Base-by-base conservation (phyloP, 75 land plant species). In the Gnetum montanum region DNA sequence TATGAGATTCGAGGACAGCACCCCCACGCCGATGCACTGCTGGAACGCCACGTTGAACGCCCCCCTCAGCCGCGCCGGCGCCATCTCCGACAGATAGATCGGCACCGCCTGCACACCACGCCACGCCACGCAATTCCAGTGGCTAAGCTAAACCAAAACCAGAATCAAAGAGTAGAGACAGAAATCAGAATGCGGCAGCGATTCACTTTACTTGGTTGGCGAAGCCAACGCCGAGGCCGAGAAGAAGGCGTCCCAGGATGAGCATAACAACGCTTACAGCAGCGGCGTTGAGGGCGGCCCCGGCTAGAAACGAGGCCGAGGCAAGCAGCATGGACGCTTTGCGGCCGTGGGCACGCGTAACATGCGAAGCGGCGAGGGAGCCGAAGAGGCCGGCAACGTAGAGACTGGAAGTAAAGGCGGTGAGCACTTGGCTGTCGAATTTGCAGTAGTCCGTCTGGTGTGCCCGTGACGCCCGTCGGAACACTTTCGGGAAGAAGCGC, bases 31-130 rank as follows among this genome's bases (percentile, higher is more conserved):
- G 31, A 73, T 58, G 23, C 47, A 55, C 22, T 63, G 63, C 54
- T 77, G 80, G 49, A 77, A 77, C 36, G 29, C 29, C 40, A 73
- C 60, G 59, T 73, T 77, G 3, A 77, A 50, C 30, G 41, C 71
- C 7, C 80, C 80, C 6, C 77, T 49, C 35, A 54, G 41, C 59
- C 40, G 48, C 6, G 70, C 34, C 13, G 77, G 79, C 1, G 79
- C 70, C 76, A 76, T 76, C 49, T 76, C 80, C 1, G 80, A 68
- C 27, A 69, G 59, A 49, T 77, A 77, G 19, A 73, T 29, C 13
- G 80, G 80, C 13, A 88, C 90, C 11, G 86, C 86, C 85, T 90
- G 58, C 24, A 38, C n/a, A n/a, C n/a, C n/a, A n/a, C n/a, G n/a
- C n/a, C n/a, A 22, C 5, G 24, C 48, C 20, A 43, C 16, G 19